A percentile compares a stretch with the other conserved stretches of the same genome.
These are phyloP conservation scores for Ophiocordyceps polyrhachis-furcata DNA, from an alignment of 2,329 filamentous ascomycete genomes.

Conservation along the genomic window DNA sequence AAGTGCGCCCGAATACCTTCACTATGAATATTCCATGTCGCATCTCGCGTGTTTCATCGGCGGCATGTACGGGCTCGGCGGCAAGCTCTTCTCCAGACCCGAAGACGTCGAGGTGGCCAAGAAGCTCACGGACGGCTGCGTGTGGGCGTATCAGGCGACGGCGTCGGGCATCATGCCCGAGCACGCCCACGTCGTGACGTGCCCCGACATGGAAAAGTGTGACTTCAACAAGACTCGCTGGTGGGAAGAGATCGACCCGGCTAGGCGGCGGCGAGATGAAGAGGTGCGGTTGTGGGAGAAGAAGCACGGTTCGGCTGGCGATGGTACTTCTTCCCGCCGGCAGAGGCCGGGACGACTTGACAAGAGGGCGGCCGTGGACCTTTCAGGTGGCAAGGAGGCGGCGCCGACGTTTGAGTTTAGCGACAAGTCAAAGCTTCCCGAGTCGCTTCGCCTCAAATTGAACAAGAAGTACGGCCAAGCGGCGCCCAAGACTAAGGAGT, in stretches of 20 bases:
- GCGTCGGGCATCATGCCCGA: conserved; percentile 49
- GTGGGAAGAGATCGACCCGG: conserved; percentile 28
- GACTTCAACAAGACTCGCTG: conserved; percentile 31
- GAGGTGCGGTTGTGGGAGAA: conserved; percentile 26
- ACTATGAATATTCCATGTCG: conserved; percentile 38
- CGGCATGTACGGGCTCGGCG: conserved; percentile 49
- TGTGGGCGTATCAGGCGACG: conserved; percentile 48
- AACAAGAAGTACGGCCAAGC: conserved; percentile 3
- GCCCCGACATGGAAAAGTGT: conserved; percentile 26
- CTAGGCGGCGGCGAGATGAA: conserved; percentile 20
- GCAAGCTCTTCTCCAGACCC: conserved; percentile 39
- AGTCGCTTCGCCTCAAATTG: conserved; percentile 15
- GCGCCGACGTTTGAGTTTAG: conserved; percentile 7
- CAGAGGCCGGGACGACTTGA: not conserved
- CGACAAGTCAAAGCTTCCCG: conserved; percentile 11
- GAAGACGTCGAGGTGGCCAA: conserved; percentile 44
- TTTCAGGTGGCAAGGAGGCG: conserved; percentile 3
- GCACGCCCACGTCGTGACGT: conserved; percentile 23
- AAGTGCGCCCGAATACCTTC: conserved; percentile 18
- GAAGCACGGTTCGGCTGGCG: conserved; percentile 14
- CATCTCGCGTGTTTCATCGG: conserved; percentile 52
- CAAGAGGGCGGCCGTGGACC: not conserved
- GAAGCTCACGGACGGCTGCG: conserved; percentile 48
- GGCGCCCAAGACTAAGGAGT: not conserved
- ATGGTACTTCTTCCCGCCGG: not conserved